Base-by-base conservation (phyloP, 139 green algal genomes). In the Parachlorella kessleri region DNA sequence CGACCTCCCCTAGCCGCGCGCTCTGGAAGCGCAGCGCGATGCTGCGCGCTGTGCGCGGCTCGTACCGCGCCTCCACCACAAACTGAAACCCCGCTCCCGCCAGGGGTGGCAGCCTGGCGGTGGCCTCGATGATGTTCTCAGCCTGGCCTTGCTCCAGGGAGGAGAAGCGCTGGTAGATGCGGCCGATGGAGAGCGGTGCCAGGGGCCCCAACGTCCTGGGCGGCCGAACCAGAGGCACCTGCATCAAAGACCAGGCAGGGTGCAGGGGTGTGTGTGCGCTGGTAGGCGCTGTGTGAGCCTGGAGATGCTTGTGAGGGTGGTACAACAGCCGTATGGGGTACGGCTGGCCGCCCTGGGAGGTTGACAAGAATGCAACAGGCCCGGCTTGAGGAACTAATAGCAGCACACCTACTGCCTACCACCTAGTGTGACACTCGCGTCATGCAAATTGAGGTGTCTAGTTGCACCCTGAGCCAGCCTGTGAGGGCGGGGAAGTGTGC, bases 81-180 rank as follows among this genome's bases (percentile, higher is more conserved):
- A 87, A 37, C 40, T 78, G 84, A 0, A 72, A 54, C 23, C 55
- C 79, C 53, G 63, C 65, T 35, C 38, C 14, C 37, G 24, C 42
- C 38, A 85, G 41, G 39, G 83, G 41, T 10, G 80, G 75, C 32
- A 86, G 42, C 23, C 24, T 9, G 6, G 67, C 24, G 28, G 28
- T 39, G 32, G 80, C n/a, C 55, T 90, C 73, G 63, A 91, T 91
- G 63, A 91, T 82, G 76, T 91, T 91, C 21, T 83, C 33, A 42
- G 87, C 86, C n/a, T 54, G 40, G 53, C 86, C 86, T 7, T 67
- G 54, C 7, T 66, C 75, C 33, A 70, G 30, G 5, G 55, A 64
- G 9, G 63, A 73, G 70, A 88, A 90, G 28, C 54, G 69, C 64
- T 88, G 81, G 32, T 81, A 88, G 33, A 90, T 80, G 40, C 77